Evolutionary conservation across 352 stramenopile species (phyloP).

Genomic region (Globisporangium cederbergense): DNA sequence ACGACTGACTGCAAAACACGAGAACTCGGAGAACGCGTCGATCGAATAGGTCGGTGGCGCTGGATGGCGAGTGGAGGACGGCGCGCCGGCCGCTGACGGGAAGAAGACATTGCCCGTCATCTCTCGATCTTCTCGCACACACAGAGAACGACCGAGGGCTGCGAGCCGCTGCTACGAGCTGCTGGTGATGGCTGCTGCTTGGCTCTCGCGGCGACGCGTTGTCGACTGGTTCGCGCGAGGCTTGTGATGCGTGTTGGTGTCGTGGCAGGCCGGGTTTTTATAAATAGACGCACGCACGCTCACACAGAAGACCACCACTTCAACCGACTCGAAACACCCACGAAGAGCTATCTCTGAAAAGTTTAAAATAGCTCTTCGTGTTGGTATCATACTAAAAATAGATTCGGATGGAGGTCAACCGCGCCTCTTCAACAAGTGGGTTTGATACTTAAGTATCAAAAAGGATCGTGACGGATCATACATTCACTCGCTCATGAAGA

Average conservation of each 20-base stretch:
- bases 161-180: background rate
- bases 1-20: constrained; percentile 31
- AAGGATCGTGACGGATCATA: too few species aligned
- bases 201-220: background rate
- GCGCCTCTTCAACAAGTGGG: background rate
- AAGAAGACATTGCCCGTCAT: constrained; percentile 21
- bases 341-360: too few species aligned
- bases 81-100: background rate
- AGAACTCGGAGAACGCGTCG: constrained; percentile 58
- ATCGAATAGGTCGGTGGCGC: constrained; percentile 33
- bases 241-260: background rate
- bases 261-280: background rate
- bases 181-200: background rate
- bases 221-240: constrained; percentile 1
- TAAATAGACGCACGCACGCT: background rate
- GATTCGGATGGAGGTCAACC: background rate
- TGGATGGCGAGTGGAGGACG: background rate
- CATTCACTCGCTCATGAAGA: background rate
- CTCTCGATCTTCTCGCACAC: background rate
- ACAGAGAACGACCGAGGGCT: background rate
- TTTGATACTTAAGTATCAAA: too few species aligned
- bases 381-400: background rate
- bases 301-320: background rate
- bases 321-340: background rate
- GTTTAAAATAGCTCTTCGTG: background rate